phyloP scores from a whole-genome alignment of 192 early-diverging fungal species.

The Allomyces arbusculus region DNA sequence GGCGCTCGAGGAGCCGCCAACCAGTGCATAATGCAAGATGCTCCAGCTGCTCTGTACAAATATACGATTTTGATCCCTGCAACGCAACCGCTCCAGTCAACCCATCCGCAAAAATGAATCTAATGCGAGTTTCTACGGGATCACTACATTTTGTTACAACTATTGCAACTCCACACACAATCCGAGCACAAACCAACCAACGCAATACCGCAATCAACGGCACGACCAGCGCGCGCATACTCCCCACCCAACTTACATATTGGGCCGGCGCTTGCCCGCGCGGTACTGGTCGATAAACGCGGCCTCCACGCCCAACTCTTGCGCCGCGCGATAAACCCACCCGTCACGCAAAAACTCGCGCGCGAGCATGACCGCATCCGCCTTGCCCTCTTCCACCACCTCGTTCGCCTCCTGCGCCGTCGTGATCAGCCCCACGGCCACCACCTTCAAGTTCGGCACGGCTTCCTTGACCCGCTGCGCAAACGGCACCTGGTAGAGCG shows the following conservation, averaged over 20 bases:
- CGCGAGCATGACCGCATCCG: conserved; percentile 55
- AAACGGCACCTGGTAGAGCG: conserved; percentile 50
- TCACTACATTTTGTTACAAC: no score
- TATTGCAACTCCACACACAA: no score
- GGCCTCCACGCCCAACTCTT: conserved; percentile 39
- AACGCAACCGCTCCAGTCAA: no score
- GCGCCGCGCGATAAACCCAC: conserved; percentile 44
- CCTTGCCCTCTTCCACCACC: conserved; percentile 34
- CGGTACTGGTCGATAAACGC: conserved; percentile 44
- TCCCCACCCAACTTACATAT: no score
- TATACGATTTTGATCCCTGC: no score
- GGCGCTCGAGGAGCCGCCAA: no score
- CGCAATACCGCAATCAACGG: no score
- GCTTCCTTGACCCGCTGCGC: conserved; percentile 35
- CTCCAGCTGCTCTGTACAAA: not conserved
- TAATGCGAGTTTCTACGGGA: no score
- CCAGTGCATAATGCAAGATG: not conserved
- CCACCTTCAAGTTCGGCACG: conserved; percentile 29
- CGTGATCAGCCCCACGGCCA: conserved; percentile 52
- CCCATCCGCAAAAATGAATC: no score
- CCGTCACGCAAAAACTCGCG: conserved; percentile 45
- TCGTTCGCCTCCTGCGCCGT: conserved; percentile 42
- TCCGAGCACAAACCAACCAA: no score
- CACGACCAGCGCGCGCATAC: no score
- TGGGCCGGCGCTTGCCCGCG: no score